Evolutionary conservation across 176 grass and related monocot species (phyloP), one percentile per base, ranked within the genome.

Genomic region (Phragmites australis): DNA sequence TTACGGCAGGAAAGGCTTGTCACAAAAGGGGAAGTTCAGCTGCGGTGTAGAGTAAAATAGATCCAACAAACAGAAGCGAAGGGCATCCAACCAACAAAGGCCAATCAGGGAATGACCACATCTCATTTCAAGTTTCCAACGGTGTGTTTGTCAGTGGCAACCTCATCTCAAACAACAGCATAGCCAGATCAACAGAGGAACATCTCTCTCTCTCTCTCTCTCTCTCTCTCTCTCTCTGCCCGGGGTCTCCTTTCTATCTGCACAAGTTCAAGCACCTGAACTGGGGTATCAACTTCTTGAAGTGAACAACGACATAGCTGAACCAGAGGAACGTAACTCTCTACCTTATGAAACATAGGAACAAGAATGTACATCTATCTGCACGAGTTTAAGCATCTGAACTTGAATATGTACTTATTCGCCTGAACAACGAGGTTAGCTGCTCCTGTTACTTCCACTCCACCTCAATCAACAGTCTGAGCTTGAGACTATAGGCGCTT

Each of bases 401-500:
- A 83, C 81, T 83, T 29, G 11, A 70, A 47, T 65, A 66, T 83
- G 58, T 73, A 64, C 75, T 67, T 66, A 57, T 60, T 46, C 66
- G 11, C 32, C 69, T 84, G 52, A 22, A 16, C 62, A 45, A 81
- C 25, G 16, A 69, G 53, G 61, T 70, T 45, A 86, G 58, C 50
- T 70, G 54, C 26, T 48, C 46, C 13, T 78, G 40, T 29, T 32
- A 34, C 21, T 58, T 74, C 19, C 41, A 74, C 56, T 40, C 61
- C 49, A 26, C 60, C 57, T 89, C 66, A 87, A n/a, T n/a, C n/a
- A n/a, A n/a, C n/a, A n/a, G n/a, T n/a, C 70, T 81, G 78, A 51
- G 22, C 87, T 58, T 71, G 72, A 51, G 67, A 16, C 82, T 96
- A 96, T 72, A 88, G 84, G 49, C 88, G 89, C 75, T 99, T 99